Evolutionary conservation across 2,329 filamentous ascomycete genomes (phyloP), one percentile per base, ranked within the genome.

Genomic region (Sarocladium oryzae): DNA sequence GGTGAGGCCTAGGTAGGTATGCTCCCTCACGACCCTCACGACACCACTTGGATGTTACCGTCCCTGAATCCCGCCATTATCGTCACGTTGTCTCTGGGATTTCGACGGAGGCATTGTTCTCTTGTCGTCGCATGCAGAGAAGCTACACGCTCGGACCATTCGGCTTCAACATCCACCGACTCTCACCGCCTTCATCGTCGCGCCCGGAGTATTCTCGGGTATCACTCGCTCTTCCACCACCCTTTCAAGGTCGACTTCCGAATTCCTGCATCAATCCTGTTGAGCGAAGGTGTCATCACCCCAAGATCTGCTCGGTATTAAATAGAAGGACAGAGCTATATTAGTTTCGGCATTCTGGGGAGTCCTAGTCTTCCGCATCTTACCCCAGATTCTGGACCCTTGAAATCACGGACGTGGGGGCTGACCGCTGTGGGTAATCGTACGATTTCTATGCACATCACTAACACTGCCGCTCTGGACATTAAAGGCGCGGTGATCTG

Each of bases 381-480:
- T 30, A 26, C 40, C 40, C 40, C 40, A 28, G 40, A 43, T 43
- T 30, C 23, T 43, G 23, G 40, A 43, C 23, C 40, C 23, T n/a
- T 43, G 21, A 16, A 8, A 37, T 5, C 11, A 8, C 21, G n/a
- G 16, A 40, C 36, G 36, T 43, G 40, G 40, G 23, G 40, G 7
- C 24, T 13, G 23, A 23, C 16, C n/a, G 23, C 40, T 43, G 40
- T 43, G 40, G 40, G 40, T 43, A 43, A 43, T 43, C 40, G 40
- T 43, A 43, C 40, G 40, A 43, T 43, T 43, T 43, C 15, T n/a
- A 5, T 28, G 7, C 23, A 23, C 7, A 7, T 40, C 16, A 40
- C 37, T 23, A 20, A 21, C 20, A 23, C 37, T 4, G 13, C 28
- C 28, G n/a, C n/a, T n/a, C n/a, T n/a, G n/a, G n/a, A n/a, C n/a